These are phyloP conservation scores for Blastobotrys ciferrii DNA, from an alignment of 1,139 yeast genomes.

Conservation along the genomic window DNA sequence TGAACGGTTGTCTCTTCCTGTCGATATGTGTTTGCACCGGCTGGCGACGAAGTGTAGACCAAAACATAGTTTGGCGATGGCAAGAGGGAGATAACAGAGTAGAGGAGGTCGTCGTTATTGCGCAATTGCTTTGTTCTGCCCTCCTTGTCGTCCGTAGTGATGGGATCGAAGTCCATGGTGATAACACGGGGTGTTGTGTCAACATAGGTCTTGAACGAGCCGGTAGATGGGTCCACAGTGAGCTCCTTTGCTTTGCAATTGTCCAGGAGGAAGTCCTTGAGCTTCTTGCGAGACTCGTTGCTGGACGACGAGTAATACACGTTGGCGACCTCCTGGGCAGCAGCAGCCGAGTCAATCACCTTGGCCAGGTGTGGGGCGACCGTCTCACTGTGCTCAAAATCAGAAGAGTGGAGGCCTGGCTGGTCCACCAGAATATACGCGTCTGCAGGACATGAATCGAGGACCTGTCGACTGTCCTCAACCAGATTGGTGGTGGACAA, in stretches of 20 bases:
- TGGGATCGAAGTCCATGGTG: constrained; percentile 29
- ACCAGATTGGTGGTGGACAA: constrained; percentile 19
- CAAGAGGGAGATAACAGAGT: constrained; percentile 32
- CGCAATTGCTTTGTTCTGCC: constrained; percentile 24
- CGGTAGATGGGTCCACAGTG: constrained; percentile 27
- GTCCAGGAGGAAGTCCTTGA: constrained; percentile 24
- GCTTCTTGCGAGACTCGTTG: constrained; percentile 8
- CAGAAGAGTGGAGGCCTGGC: constrained; percentile 36
- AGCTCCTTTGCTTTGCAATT: constrained; percentile 34
- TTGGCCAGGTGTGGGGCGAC: constrained; percentile 27
- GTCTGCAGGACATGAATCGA: constrained; percentile 36
- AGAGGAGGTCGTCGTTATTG: constrained; percentile 31
- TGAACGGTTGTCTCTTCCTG: constrained; percentile 1
- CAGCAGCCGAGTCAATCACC: constrained; percentile 28
- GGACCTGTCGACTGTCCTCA: constrained; percentile 22
- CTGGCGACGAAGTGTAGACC: constrained; percentile 27
- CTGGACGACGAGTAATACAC: constrained; percentile 13
- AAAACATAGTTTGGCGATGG: constrained; percentile 37
- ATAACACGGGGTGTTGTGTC: constrained; percentile 36
- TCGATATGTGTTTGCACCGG: constrained; percentile 6
- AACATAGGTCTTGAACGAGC: constrained; percentile 29
- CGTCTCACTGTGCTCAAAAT: constrained; percentile 25
- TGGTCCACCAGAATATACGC: constrained; percentile 40
- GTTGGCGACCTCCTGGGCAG: constrained; percentile 22
- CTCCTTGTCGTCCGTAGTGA: constrained; percentile 20